A percentile compares a stretch with the other conserved stretches of the same genome.
phyloP scores from a whole-genome alignment of 1,284 basidiomycete species.

The Moniliophthora roreri region DNA sequence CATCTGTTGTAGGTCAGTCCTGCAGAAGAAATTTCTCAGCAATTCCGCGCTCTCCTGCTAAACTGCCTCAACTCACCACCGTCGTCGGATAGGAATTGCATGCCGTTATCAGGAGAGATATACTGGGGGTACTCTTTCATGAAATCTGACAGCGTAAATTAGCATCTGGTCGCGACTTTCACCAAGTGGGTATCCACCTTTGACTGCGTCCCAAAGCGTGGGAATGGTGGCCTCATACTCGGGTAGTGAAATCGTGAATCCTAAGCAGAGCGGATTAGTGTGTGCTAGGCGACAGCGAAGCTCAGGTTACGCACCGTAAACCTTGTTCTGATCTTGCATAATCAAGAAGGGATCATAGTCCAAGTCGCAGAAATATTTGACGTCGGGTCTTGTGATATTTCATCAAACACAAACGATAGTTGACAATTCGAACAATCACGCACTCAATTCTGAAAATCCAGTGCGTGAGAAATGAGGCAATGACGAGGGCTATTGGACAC shows the following conservation, averaged over 20 bases:
- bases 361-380: conserved; percentile 86
- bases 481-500: conserved; percentile 8
- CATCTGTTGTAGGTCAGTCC: conserved; percentile 74
- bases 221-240: conserved; percentile 88
- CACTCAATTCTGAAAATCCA: conserved; percentile 49
- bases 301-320: conserved; percentile 14
- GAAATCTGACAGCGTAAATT: conserved; percentile 58
- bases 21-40: neutral
- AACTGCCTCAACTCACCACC: conserved; percentile 44
- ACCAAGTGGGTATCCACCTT: conserved; percentile 40
- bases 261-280: conserved; percentile 30
- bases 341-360: conserved; percentile 87
- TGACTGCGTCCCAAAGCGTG: conserved; percentile 80
- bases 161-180: neutral
- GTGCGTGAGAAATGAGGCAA: neutral
- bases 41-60: too few relatives aligned
- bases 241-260: conserved; percentile 83
- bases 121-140: conserved; percentile 69
- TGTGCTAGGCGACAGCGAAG: neutral
- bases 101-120: conserved; percentile 71
- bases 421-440: conserved; percentile 19
- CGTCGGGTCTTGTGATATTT: conserved; percentile 55
- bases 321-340: conserved; percentile 62
- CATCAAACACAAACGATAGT: conserved; percentile 5
- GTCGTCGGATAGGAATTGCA: conserved; percentile 83